Conservation (phyloP, 345 rosid species). For the Gossypium stocksii region DNA sequence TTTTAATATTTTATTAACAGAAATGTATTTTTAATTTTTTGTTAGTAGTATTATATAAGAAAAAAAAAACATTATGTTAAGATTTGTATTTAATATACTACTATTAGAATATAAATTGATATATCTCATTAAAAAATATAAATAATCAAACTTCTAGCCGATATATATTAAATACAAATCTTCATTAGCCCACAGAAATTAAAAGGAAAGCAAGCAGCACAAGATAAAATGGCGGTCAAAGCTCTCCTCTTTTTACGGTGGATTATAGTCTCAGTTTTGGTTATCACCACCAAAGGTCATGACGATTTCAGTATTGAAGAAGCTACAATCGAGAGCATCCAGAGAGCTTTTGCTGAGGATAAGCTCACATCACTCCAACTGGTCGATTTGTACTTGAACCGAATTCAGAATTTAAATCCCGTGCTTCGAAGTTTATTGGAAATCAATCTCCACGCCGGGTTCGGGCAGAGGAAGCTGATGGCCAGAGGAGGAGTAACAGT, state of each 20-base stretch:
- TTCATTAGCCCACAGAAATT: no score
- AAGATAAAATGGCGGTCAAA: slow-evolving; percentile 6
- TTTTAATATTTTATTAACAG: no score
- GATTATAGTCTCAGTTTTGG: background rate
- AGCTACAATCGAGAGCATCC: slow-evolving; percentile 33
- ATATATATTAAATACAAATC: no score
- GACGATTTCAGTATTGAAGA: slow-evolving; percentile 26
- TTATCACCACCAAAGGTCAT: background rate
- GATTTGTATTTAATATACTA: no score
- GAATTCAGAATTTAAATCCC: slow-evolving; percentile 32
- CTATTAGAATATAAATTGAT: no score
- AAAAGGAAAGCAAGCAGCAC: background rate
- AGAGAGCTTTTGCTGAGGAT: slow-evolving; percentile 31
- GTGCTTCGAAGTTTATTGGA: slow-evolving; percentile 33
- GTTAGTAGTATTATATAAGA: no score
- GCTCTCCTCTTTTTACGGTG: background rate
- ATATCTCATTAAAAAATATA: no score
- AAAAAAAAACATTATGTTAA: no score
- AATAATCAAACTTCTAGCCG: no score
- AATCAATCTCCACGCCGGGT: slow-evolving; percentile 35
- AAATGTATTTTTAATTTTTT: no score
- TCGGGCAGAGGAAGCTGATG: slow-evolving; percentile 37
- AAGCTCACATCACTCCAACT: slow-evolving; percentile 40
- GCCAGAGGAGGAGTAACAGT: slow-evolving; percentile 18
- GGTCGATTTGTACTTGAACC: slow-evolving; percentile 27